Evolutionary conservation across 805 yeast genomes (phyloP).

Genomic region (Lachancea cidri): DNA sequence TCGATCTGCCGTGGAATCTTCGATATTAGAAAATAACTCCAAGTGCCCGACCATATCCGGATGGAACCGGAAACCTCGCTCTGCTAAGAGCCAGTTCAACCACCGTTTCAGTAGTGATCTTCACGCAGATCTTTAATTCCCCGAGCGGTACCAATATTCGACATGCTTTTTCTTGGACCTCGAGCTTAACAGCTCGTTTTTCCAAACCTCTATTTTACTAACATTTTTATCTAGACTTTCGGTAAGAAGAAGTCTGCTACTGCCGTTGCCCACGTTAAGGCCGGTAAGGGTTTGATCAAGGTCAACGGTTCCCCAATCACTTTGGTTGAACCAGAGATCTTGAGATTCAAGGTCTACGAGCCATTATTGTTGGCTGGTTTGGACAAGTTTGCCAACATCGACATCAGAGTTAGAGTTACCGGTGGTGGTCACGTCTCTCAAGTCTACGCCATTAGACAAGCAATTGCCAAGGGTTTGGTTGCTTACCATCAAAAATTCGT

Average conservation of each 20-base stretch:
- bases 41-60: too few relatives aligned
- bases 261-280: conserved; percentile 99
- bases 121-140: neutral
- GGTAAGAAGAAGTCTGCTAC: conserved; percentile 99
- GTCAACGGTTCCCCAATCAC: conserved; percentile 99
- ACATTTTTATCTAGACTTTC: conserved; percentile 65
- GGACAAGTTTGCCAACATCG: conserved; percentile 97
- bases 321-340: conserved; percentile 97
- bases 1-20: too few relatives aligned
- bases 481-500: conserved; percentile 99
- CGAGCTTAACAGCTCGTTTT: too few relatives aligned
- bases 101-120: neutral
- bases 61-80: too few relatives aligned
- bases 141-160: neutral
- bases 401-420: conserved; percentile 97
- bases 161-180: too few relatives aligned
- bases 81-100: too few relatives aligned
- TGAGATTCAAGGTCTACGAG: conserved; percentile 99
- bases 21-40: too few relatives aligned
- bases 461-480: conserved; percentile 98
- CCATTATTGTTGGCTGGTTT: conserved; percentile 97
- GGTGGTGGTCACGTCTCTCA: conserved; percentile 99
- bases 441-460: conserved; percentile 99
- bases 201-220: conserved; percentile 7
- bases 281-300: conserved; percentile 99